Evolutionary conservation across 176 grass and related monocot genomes (phyloP).

Genomic region (Zea mays): DNA sequence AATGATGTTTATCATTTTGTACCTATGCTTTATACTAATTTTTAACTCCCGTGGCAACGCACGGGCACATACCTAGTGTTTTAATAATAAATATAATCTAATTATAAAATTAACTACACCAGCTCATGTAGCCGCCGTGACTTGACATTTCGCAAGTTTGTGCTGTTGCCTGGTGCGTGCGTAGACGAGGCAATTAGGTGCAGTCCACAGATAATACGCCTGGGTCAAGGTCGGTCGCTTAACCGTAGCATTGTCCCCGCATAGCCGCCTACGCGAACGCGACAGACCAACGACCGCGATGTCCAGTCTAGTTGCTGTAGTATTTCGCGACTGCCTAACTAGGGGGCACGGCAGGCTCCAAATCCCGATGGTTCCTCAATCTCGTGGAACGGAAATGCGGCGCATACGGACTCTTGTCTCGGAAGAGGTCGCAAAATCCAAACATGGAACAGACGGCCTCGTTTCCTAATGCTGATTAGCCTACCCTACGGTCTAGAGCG

Average conservation of each 20-base stretch:
- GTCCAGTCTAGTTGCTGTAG: not conserved
- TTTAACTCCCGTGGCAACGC: too few relatives aligned
- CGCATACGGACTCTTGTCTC: not conserved
- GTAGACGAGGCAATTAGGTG: slow-evolving; percentile 17
- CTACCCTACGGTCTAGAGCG: not conserved
- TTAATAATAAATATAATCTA: too few relatives aligned
- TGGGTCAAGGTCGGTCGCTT: slow-evolving; percentile 27
- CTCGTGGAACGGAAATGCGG: slow-evolving; percentile 23
- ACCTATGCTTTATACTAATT: too few relatives aligned
- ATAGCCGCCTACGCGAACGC: slow-evolving; percentile 25
- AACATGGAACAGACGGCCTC: not conserved
- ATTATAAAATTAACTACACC: too few relatives aligned
- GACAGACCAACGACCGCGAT: slow-evolving; percentile 41
- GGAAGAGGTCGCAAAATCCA: not conserved
- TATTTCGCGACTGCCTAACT: not conserved
- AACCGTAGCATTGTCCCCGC: slow-evolving; percentile 37
- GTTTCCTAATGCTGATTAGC: not conserved
- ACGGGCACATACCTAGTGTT: too few relatives aligned
- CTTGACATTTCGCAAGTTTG: not conserved
- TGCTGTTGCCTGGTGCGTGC: not conserved
- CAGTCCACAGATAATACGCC: not conserved
- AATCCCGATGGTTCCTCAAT: not conserved
- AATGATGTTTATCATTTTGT: too few relatives aligned
- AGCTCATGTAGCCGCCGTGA: not conserved
- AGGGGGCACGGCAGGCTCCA: not conserved